phyloP scores from a whole-genome alignment of 352 stramenopile genomes.

The Phytophthora hybrid region DNA sequence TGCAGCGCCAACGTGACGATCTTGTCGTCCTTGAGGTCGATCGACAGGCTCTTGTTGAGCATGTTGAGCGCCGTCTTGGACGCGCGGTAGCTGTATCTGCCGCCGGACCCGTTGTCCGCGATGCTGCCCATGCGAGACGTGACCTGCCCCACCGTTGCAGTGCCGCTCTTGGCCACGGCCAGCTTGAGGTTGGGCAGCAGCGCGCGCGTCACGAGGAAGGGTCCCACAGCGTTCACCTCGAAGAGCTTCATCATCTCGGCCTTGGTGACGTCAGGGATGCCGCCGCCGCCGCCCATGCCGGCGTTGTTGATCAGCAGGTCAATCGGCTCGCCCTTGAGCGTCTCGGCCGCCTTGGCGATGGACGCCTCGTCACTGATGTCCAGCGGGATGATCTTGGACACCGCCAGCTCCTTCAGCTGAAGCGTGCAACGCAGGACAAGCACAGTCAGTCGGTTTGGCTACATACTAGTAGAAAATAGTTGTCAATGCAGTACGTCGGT shows the following conservation, averaged over 20 bases:
- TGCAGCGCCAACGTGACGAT: slow-evolving; percentile 58
- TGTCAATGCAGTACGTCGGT: slow-evolving; percentile 35
- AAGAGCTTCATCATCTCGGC: slow-evolving; percentile 63
- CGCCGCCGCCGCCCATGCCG: slow-evolving; percentile 47
- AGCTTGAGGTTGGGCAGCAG: slow-evolving; percentile 58
- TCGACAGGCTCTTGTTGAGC: slow-evolving; percentile 55
- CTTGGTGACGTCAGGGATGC: slow-evolving; percentile 52
- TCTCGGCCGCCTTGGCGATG: slow-evolving; percentile 45
- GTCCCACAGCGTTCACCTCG: slow-evolving; percentile 67
- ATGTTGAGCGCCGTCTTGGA: slow-evolving; percentile 82
- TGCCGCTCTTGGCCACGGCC: slow-evolving; percentile 35
- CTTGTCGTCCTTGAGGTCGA: slow-evolving; percentile 60
- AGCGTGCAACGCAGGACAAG: slow-evolving; percentile 12
- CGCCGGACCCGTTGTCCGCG: slow-evolving; percentile 37
- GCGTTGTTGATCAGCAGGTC: slow-evolving; percentile 77
- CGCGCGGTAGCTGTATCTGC: slow-evolving; percentile 71
- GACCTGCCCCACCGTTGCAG: slow-evolving; percentile 56
- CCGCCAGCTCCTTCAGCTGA: slow-evolving; percentile 36
- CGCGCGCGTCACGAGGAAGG: slow-evolving; percentile 63
- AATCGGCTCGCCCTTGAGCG: slow-evolving; percentile 55
- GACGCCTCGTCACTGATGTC: slow-evolving; percentile 47
- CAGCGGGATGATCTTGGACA: slow-evolving; percentile 40
- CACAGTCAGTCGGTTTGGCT: neutral
- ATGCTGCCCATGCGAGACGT: slow-evolving; percentile 64
- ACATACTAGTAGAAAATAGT: neutral